A percentile compares a stretch with the other conserved stretches of the same genome.
These are phyloP conservation scores for Breynia disticha DNA, from an alignment of 441 rosid genomes.

Conservation along the genomic window DNA sequence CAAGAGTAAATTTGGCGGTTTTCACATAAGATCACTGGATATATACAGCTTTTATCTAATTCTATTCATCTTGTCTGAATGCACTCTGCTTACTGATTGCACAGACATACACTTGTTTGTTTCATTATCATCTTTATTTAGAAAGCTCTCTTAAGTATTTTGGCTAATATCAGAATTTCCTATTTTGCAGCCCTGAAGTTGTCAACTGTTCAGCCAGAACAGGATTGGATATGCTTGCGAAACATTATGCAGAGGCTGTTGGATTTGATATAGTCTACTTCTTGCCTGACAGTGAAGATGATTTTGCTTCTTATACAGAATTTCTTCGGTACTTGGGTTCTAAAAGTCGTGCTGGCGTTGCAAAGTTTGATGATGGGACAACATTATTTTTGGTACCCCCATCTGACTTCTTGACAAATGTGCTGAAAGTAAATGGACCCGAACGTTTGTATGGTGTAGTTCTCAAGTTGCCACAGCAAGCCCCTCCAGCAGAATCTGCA, in stretches of 20 bases:
- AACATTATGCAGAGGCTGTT: conserved; percentile 67
- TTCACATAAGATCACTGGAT: too few relatives aligned
- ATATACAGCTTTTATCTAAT: too few relatives aligned
- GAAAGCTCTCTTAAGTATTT: not conserved
- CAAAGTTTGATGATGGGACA: conserved; percentile 84
- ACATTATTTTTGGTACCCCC: conserved; percentile 92
- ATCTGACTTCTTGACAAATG: conserved; percentile 73
- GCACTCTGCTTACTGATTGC: too few relatives aligned
- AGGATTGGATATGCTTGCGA: conserved; percentile 86
- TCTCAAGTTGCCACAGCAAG: conserved; percentile 62
- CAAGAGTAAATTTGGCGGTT: too few relatives aligned
- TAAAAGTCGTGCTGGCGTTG: conserved; percentile 94
- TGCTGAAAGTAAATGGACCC: conserved; percentile 73
- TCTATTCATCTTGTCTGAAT: too few relatives aligned
- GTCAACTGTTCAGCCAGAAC: conserved; percentile 97
- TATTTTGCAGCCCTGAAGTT: conserved; percentile 69
- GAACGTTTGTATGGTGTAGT: conserved; percentile 93
- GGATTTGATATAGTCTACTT: conserved; percentile 82
- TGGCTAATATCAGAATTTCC: conserved; percentile 12
- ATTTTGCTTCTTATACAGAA: conserved; percentile 91
- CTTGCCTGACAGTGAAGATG: conserved; percentile 90
- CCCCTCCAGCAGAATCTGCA: conserved; percentile 22
- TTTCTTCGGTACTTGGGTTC: conserved; percentile 86
- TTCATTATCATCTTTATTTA: not conserved
- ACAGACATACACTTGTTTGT: too few relatives aligned